Evolutionary conservation across 2,329 filamentous ascomycete species (phyloP), one percentile per base, ranked within the genome.

Genomic region (Cercospora nicotianae): DNA sequence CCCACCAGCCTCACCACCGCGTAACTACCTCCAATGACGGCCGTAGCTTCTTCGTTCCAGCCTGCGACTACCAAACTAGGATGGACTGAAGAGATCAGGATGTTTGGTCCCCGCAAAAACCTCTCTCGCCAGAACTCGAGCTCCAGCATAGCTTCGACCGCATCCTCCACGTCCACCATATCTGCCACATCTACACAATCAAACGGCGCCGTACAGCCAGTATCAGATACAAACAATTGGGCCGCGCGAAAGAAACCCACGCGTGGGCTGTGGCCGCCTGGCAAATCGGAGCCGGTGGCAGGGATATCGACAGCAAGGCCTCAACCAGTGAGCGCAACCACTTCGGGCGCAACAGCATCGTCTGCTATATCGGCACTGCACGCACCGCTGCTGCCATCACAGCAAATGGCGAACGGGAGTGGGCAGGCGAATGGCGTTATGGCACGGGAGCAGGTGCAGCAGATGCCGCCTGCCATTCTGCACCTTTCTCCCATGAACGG

Each of bases 401-500:
- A 94, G 70, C 89, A 92, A 71, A 85, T 89, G 78, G 81, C 85
- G 64, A 90, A 91, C 69, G 84, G 87, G 30, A 83, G 80, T 67
- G 72, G 82, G 10, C 89, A 83, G 80, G 85, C 80, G 68, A 90
- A 90, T 83, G 88, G 87, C 62, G 79, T 80, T 66, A 51, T 64
- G 18, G 55, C 68, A n/a, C 80, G 85, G 45, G 71, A 76, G 62
- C 81, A 83, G 36, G 76, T 79, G 18, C 88, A 90, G 66, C 59
- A 69, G n/a, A 72, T 72, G 70, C 87, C 87, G 5, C 88, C 91
- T 63, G 92, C 93, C 0, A 89, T 97, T 23, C 86, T 97, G 51
- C 93, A 93, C 69, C 87, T 99, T 5, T 82, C 94, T 5, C 96
- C 95, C 0, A 88, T 98, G 75, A 99, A 99, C 77, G 92, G 93